These are phyloP conservation scores for Jamesozyma gamospora DNA, from an alignment of 805 yeast genomes.

Conservation along the genomic window DNA sequence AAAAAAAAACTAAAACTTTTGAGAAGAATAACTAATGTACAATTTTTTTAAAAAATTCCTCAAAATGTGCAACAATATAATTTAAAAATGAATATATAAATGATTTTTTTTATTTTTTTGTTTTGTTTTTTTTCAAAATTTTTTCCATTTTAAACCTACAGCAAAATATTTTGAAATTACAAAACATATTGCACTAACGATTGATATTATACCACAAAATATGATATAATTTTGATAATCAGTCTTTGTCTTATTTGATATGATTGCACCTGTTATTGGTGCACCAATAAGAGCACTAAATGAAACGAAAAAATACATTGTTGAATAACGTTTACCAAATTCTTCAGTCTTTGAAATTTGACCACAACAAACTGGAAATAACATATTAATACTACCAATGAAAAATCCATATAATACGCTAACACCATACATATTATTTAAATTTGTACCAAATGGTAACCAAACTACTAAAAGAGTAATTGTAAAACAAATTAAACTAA, in stretches of 20 bases:
- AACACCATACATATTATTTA: conserved; percentile 33
- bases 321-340: conserved; percentile 46
- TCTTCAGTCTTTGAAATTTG: conserved; percentile 45
- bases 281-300: conserved; percentile 40
- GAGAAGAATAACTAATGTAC: too few species aligned
- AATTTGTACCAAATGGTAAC: conserved; percentile 30
- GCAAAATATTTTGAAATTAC: conserved; percentile 34
- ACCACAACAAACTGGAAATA: conserved; percentile 50
- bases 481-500: conserved; percentile 25
- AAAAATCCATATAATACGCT: conserved; percentile 42
- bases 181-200: conserved; percentile 34
- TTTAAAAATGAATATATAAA: too few species aligned
- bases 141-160: conserved; percentile 35
- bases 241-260: conserved; percentile 29
- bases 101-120: too few species aligned
- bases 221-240: conserved; percentile 33
- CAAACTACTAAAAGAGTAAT: conserved; percentile 31
- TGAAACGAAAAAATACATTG: conserved; percentile 50
- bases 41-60: too few species aligned
- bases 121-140: too few species aligned
- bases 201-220: conserved; percentile 31
- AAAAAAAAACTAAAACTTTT: too few species aligned
- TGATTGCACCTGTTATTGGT: conserved; percentile 43
- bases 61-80: too few species aligned
- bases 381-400: conserved; percentile 44